These are phyloP conservation scores for Paramecium sexaurelia DNA, from an alignment of 73 alveolate genomes.

Conservation along the genomic window DNA sequence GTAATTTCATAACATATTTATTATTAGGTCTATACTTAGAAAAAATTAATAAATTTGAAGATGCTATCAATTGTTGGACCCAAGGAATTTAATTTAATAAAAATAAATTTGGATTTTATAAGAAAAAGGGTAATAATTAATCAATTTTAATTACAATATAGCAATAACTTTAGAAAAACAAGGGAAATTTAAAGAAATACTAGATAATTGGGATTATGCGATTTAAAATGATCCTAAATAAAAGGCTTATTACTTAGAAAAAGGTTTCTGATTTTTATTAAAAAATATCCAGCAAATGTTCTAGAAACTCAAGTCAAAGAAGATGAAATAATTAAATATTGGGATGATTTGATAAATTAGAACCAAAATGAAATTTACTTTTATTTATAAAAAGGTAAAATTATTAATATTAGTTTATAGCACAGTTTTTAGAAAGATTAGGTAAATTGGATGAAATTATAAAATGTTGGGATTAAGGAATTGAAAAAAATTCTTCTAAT, in stretches of 20 bases:
- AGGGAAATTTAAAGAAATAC: neutral
- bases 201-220: neutral
- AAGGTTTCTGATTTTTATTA: neutral
- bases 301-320: neutral
- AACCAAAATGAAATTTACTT: neutral
- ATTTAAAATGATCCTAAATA: neutral
- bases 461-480: neutral
- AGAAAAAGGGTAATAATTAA: neutral
- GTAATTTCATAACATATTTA: neutral
- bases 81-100: neutral
- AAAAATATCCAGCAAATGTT: neutral
- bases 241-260: neutral
- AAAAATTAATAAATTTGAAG: neutral
- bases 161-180: neutral
- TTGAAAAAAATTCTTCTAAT: neutral
- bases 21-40: neutral
- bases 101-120: neutral
- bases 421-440: neutral
- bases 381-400: neutral
- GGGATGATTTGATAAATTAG: neutral
- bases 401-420: neutral
- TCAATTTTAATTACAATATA: neutral
- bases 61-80: neutral
- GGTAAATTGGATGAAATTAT: neutral
- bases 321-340: neutral